These are phyloP conservation scores for Styphnolobium japonicum DNA, from an alignment of 306 rosid genomes.

Conservation along the genomic window DNA sequence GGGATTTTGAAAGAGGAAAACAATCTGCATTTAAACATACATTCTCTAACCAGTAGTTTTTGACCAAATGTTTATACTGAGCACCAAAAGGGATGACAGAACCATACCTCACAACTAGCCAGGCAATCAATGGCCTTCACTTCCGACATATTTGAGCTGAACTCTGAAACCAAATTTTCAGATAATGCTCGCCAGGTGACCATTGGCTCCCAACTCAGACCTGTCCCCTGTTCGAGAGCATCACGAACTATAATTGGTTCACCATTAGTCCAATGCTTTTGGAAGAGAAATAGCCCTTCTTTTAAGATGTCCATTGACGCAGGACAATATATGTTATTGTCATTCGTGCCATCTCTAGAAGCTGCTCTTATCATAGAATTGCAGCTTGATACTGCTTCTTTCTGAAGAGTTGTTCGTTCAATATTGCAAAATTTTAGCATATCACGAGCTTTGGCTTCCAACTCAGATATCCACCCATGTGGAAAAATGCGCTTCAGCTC, in stretches of 20 bases:
- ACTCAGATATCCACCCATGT: constrained; percentile 50
- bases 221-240: constrained; percentile 65
- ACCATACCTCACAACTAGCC: constrained; percentile 79
- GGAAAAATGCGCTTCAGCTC: constrained; percentile 68
- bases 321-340: constrained; percentile 53
- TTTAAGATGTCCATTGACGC: constrained; percentile 37
- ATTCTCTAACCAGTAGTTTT: constrained; percentile 11
- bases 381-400: constrained; percentile 23
- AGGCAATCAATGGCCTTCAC: constrained; percentile 89
- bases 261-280: constrained; percentile 64
- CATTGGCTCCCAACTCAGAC: constrained; percentile 95
- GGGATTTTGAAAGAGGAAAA: constrained; percentile 9
- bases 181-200: constrained; percentile 86
- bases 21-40: background rate
- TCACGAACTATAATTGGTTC: constrained; percentile 72
- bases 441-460: constrained; percentile 51
- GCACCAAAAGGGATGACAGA: background rate
- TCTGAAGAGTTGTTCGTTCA: constrained; percentile 20
- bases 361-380: constrained; percentile 46
- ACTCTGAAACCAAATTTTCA: constrained; percentile 45
- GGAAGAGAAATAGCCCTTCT: constrained; percentile 45
- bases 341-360: constrained; percentile 44
- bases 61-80: background rate
- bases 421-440: constrained; percentile 22
- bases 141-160: constrained; percentile 54